Base-by-base conservation (phyloP, 768 basidiomycete genomes). In the Rhodotorula babjevae region DNA sequence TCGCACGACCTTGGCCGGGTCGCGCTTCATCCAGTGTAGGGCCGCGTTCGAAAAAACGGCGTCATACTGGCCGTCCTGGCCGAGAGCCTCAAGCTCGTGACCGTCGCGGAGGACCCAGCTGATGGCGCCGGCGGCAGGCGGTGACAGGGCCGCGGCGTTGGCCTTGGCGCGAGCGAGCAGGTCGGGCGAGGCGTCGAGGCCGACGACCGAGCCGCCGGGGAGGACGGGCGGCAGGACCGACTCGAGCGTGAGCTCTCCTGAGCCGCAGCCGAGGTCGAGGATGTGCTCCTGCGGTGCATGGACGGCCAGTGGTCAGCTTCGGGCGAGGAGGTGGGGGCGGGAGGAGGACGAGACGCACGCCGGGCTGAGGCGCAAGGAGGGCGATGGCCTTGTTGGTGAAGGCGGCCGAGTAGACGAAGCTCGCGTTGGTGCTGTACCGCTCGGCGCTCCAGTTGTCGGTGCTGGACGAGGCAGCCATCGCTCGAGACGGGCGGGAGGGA, bases 11-110 rank as follows among this genome's bases (percentile, higher is more conserved):
- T 86, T 87, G 3, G 77, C 79, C 1, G 92, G 92, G 75, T 89
- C 83, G 10, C 82, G 82, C 80, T 90, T 92, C 81, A 91, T 93
- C 92, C 91, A 93, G 77, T 94, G 92, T 72, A 93, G 78, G 8
- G 85, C 84, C 0, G 92, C 90, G 72, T 89, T 91, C 65, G 87
- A 88, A 82, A 93, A 93, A 4, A 89, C 88, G 0, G 86, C 87
- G 77, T 92, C 89, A 73, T 87, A 90, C 60, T 83, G 82, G 15
- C 82, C 82, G 36, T 77, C 52, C 9, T 27, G 3, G 19, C 14
- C 65, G 27, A 76, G 73, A 0, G 76, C 68, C 0, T 49, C 53
- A 21, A 73, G 46, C 9, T 63, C 67, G 15, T 73, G 72, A 0
- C 63, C 72, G n/a, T 73, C 75, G 1, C 12, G n/a, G 10, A 68